A percentile compares a stretch with the other conserved stretches of the same genome.
phyloP scores from a whole-genome alignment of 306 rosid species.

The Vigna hirtella region DNA sequence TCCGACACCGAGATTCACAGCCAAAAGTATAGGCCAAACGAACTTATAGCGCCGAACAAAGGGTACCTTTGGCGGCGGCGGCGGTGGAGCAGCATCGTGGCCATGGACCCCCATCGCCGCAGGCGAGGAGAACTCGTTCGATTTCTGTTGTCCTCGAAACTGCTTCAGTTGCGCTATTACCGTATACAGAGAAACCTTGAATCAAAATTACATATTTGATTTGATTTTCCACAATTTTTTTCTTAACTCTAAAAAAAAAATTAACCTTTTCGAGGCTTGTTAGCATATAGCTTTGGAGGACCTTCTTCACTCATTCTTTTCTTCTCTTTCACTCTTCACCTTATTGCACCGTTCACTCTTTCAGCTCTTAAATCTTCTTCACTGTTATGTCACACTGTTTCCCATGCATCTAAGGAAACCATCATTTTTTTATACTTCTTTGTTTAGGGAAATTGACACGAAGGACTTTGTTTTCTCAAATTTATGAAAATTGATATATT shows the following conservation, averaged over 20 bases:
- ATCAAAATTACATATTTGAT: conserved; percentile 27
- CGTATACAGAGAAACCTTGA: conserved; percentile 28
- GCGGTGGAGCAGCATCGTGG: conserved; percentile 50
- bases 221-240: neutral
- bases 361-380: neutral
- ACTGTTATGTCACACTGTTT: neutral
- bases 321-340: neutral
- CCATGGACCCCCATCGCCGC: conserved; percentile 50
- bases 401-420: conserved; percentile 24
- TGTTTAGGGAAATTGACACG: too few relatives aligned
- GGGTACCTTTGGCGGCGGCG: conserved; percentile 68
- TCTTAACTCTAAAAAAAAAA: neutral
- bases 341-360: neutral
- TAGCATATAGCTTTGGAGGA: conserved; percentile 64
- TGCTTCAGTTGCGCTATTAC: conserved; percentile 64
- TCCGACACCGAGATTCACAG: conserved; percentile 87
- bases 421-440: neutral
- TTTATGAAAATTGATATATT: too few relatives aligned
- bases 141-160: conserved; percentile 57
- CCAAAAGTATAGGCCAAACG: conserved; percentile 83
- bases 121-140: conserved; percentile 54
- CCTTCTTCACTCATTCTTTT: conserved; percentile 66
- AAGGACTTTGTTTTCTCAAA: too few relatives aligned
- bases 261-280: conserved; percentile 79
- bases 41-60: conserved; percentile 83